These are phyloP conservation scores for Microcera coccophila DNA, from an alignment of 2,329 filamentous ascomycete species.

Conservation along the genomic window DNA sequence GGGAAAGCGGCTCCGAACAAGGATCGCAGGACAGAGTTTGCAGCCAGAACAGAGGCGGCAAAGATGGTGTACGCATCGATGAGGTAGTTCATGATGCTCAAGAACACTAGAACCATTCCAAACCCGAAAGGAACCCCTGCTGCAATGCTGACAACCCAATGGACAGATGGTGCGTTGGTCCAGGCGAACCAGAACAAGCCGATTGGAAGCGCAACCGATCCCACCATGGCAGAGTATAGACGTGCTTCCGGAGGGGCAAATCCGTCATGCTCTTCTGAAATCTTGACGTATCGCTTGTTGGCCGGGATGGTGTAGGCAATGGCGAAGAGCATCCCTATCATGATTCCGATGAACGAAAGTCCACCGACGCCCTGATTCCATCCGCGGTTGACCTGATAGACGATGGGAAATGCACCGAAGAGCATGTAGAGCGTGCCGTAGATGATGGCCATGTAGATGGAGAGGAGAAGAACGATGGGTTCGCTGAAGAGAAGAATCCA, in stretches of 20 bases:
- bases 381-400: slow-evolving; percentile 53
- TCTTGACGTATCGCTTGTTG: slow-evolving; percentile 12
- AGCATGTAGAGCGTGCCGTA: slow-evolving; percentile 70
- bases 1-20: slow-evolving; percentile 19
- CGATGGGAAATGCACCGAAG: slow-evolving; percentile 61
- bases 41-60: slow-evolving; percentile 16
- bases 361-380: slow-evolving; percentile 18
- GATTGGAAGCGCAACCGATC: slow-evolving; percentile 15
- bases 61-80: slow-evolving; percentile 22
- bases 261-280: slow-evolving; percentile 9
- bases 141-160: slow-evolving; percentile 47
- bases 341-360: slow-evolving; percentile 19
- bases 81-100: slow-evolving; percentile 22
- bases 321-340: slow-evolving; percentile 13
- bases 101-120: slow-evolving; percentile 47
- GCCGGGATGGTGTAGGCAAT: slow-evolving; percentile 15
- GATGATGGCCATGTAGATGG: slow-evolving; percentile 75
- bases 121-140: slow-evolving; percentile 45
- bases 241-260: slow-evolving; percentile 17
- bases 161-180: slow-evolving; percentile 50
- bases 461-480: slow-evolving; percentile 74
- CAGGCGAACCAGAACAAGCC: slow-evolving; percentile 55
- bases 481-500: slow-evolving; percentile 69
- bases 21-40: slow-evolving; percentile 18
- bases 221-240: slow-evolving; percentile 17